Evolutionary conservation across 257 asterid species (phyloP).

Genomic region (Nicotiana noctiflora): DNA sequence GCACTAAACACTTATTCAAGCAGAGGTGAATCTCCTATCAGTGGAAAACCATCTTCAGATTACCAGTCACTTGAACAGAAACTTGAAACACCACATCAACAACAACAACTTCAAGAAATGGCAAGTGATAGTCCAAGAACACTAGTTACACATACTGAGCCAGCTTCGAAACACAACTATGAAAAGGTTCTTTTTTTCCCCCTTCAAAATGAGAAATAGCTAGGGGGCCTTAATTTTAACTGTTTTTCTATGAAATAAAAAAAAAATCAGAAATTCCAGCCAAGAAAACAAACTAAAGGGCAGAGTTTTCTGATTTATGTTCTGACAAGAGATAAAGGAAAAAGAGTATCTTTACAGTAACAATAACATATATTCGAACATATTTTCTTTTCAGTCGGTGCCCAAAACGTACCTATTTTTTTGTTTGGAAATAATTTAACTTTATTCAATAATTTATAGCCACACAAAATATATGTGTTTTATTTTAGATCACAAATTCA

Average conservation of each 20-base stretch:
- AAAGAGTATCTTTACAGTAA: conserved; percentile 47
- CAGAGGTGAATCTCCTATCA: conserved; percentile 51
- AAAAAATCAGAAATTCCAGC: conserved; percentile 26
- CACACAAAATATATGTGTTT: no score
- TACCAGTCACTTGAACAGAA: conserved; percentile 21
- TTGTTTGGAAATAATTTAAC: no score
- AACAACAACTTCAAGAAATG: conserved; percentile 19
- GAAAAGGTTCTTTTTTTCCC: conserved; percentile 41
- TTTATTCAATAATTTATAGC: no score
- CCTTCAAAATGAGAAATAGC: no score
- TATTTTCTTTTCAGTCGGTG: no score
- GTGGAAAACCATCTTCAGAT: conserved; percentile 31
- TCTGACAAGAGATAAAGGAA: conserved; percentile 40
- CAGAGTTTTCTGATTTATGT: conserved; percentile 21
- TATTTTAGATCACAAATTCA: no score
- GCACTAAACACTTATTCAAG: conserved; percentile 46
- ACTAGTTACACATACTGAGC: conserved; percentile 25
- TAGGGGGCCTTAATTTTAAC: not conserved
- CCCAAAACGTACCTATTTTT: no score
- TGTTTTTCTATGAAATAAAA: not conserved
- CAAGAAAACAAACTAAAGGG: conserved; percentile 24
- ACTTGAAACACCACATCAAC: conserved; percentile 29
- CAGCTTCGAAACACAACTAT: conserved; percentile 33
- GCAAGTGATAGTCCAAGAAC: conserved; percentile 31
- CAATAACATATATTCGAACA: no score